These are phyloP conservation scores for Pleurotus giganteus DNA, from an alignment of 768 basidiomycete genomes.

Conservation along the genomic window DNA sequence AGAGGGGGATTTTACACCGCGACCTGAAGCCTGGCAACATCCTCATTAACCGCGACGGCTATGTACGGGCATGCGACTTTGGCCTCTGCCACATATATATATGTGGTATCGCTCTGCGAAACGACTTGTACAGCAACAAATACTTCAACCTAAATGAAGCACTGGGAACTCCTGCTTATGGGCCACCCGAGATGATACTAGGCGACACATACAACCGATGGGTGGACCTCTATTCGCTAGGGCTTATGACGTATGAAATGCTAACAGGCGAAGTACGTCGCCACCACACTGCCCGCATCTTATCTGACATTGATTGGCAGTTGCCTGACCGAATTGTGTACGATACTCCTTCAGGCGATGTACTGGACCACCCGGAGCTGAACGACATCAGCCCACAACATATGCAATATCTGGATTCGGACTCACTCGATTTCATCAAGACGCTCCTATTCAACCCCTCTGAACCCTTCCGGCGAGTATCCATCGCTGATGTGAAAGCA, in stretches of 20 bases:
- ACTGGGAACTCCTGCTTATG: background rate
- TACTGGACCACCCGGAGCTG: constrained; percentile 1
- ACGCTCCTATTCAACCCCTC: background rate
- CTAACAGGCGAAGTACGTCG: background rate
- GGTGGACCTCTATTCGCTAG: background rate
- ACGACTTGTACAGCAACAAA: background rate
- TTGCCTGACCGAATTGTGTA: background rate
- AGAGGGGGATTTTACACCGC: background rate
- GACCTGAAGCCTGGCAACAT: background rate
- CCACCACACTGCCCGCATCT: background rate
- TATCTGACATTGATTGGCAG: background rate
- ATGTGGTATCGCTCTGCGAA: background rate
- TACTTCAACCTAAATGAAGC: background rate
- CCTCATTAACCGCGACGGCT: background rate
- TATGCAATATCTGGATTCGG: background rate
- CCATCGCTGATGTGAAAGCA: background rate
- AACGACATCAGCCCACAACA: background rate
- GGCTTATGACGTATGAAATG: background rate
- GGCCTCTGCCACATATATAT: background rate
- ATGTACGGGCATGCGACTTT: background rate
- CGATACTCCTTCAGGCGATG: background rate
- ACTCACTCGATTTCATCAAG: constrained; percentile 2
- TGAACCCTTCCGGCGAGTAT: background rate
- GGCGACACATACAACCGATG: background rate
- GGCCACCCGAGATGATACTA: background rate